A percentile compares a stretch with the other conserved stretches of the same genome.
phyloP scores from a whole-genome alignment of 1,284 basidiomycete species.

The Sanghuangporus sanghuang region DNA sequence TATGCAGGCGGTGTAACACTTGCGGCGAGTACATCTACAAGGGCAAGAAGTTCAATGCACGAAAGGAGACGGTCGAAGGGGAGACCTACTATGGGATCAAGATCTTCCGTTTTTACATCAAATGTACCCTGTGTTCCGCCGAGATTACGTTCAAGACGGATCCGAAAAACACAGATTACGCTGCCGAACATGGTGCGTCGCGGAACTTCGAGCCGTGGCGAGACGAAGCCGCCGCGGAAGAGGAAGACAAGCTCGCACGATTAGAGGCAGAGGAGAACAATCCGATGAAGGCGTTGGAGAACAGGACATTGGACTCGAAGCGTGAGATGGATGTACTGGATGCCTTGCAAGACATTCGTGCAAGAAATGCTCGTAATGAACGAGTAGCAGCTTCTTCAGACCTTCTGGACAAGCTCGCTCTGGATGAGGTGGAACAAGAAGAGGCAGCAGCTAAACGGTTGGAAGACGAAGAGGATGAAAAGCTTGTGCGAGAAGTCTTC shows the following conservation, averaged over 20 bases:
- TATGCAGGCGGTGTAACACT: slow-evolving; percentile 76
- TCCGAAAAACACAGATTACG: slow-evolving; percentile 95
- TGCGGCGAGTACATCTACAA: slow-evolving; percentile 98
- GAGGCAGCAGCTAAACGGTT: slow-evolving; percentile 60
- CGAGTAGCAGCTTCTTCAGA: slow-evolving; percentile 57
- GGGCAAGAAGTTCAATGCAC: slow-evolving; percentile 99
- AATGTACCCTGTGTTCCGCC: slow-evolving; percentile 88
- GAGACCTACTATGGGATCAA: slow-evolving; percentile 99
- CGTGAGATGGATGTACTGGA: slow-evolving; percentile 99
- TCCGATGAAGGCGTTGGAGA: slow-evolving; percentile 96
- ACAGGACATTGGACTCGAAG: slow-evolving; percentile 86
- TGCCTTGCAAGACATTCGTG: slow-evolving; percentile 91
- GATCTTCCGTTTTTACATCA: slow-evolving; percentile 84
- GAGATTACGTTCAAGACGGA: slow-evolving; percentile 99
- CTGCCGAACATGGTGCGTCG: slow-evolving; percentile 88
- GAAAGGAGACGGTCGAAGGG: slow-evolving; percentile 95
- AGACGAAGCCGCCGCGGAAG: slow-evolving; percentile 67
- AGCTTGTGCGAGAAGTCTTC: slow-evolving; percentile 82
- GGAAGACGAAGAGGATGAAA: slow-evolving; percentile 90
- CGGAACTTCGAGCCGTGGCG: slow-evolving; percentile 94
- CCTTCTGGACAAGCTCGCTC: slow-evolving; percentile 48
- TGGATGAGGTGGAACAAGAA: slow-evolving; percentile 64
- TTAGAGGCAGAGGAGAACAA: slow-evolving; percentile 88
- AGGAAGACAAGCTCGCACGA: slow-evolving; percentile 73
- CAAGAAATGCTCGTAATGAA: slow-evolving; percentile 89